phyloP scores from a whole-genome alignment of 768 basidiomycete species.

The Tulasnella sp. region DNA sequence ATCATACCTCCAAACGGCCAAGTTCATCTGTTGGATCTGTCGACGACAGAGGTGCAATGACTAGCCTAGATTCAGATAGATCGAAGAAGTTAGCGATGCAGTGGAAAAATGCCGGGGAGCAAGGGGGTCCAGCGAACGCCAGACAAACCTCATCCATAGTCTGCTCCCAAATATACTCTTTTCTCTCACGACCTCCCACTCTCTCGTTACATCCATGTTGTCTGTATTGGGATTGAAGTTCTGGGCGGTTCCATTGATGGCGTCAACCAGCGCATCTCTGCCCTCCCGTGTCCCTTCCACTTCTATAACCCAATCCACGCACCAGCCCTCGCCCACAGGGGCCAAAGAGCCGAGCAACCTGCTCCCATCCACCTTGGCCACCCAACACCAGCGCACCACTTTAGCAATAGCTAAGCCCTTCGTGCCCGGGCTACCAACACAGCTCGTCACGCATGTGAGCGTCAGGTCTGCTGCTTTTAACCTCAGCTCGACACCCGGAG shows the following conservation, averaged over 20 bases:
- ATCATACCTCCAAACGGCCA: neutral
- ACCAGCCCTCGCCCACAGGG: slow-evolving; percentile 52
- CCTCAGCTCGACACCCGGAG: neutral
- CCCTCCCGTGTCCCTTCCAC: slow-evolving; percentile 51
- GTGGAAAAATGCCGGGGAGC: neutral
- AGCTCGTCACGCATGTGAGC: neutral
- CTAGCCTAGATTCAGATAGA: neutral
- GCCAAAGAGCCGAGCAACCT: neutral
- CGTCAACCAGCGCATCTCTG: slow-evolving; percentile 1
- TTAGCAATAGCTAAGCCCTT: slow-evolving; percentile 25
- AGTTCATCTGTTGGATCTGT: slow-evolving; percentile 9
- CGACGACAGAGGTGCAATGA: neutral
- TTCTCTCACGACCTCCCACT: slow-evolving; percentile 14
- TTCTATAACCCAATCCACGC: slow-evolving; percentile 71
- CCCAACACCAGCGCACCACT: slow-evolving; percentile 56
- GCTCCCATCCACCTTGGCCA: slow-evolving; percentile 36
- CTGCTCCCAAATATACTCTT: neutral
- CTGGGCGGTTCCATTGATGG: neutral
- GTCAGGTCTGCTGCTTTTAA: slow-evolving; percentile 1
- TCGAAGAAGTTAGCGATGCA: neutral
- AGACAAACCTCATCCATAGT: slow-evolving; percentile 1
- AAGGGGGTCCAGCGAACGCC: no score
- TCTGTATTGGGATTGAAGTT: neutral
- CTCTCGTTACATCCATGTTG: neutral
- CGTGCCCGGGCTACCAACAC: neutral